These are phyloP conservation scores for Escovopsis sp. DNA, from an alignment of 2,329 filamentous ascomycete genomes.

Conservation along the genomic window DNA sequence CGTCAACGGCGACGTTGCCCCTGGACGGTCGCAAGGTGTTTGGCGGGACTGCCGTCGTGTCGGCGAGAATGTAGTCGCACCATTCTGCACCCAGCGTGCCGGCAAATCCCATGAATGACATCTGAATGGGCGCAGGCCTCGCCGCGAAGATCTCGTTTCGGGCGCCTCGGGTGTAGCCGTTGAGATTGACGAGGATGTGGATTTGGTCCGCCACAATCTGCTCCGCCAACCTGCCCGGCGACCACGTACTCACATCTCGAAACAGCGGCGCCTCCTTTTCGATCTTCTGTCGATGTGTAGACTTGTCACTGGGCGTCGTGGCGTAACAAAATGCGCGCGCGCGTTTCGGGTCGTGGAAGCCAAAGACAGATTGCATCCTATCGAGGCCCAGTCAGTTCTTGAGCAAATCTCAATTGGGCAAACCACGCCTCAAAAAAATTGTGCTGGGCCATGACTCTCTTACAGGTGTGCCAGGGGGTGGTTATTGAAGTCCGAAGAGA, in stretches of 20 bases:
- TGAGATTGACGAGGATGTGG: conserved; percentile 93
- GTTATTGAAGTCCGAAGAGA: conserved; percentile 98
- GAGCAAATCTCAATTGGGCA: neutral
- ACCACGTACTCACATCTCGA: conserved; percentile 74
- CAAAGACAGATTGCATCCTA: conserved; percentile 95
- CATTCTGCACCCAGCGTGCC: conserved; percentile 92
- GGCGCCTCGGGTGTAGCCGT: conserved; percentile 93
- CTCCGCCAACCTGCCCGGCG: conserved; percentile 65
- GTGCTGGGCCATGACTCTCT: conserved; percentile 13
- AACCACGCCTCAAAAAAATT: neutral
- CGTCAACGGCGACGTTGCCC: conserved; percentile 57
- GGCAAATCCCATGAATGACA: conserved; percentile 99
- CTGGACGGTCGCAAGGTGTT: conserved; percentile 69
- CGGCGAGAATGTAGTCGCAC: conserved; percentile 94
- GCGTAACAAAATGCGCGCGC: conserved; percentile 90
- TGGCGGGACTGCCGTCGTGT: conserved; percentile 70
- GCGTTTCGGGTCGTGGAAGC: conserved; percentile 58
- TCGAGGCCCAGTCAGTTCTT: neutral
- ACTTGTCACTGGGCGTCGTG: conserved; percentile 81
- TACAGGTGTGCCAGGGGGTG: conserved; percentile 84
- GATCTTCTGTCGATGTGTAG: conserved; percentile 79
- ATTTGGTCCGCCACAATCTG: conserved; percentile 81
- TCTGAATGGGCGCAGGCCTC: conserved; percentile 85
- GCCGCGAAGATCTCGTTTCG: conserved; percentile 95
- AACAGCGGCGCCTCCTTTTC: conserved; percentile 87